A percentile compares a stretch with the other conserved stretches of the same genome.
phyloP scores from a whole-genome alignment of 495 filamentous ascomycete species.

The Trichocladium uniseriatum region DNA sequence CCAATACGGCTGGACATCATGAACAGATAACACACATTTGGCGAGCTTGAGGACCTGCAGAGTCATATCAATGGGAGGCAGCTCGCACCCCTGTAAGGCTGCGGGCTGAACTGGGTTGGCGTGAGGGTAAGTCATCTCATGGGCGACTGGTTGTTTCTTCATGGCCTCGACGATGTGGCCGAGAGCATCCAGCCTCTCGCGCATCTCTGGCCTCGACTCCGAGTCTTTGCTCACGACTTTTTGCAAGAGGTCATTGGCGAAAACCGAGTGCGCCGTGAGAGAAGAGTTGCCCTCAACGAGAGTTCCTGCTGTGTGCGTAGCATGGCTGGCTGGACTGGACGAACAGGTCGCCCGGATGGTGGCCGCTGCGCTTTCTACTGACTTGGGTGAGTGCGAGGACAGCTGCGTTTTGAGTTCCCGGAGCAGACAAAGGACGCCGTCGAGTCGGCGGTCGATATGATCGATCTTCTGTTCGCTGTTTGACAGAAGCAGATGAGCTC shows the following conservation, averaged over 20 bases:
- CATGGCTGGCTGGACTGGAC: neutral
- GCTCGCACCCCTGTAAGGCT: conserved; percentile 8
- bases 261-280: conserved; percentile 49
- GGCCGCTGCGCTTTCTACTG: neutral
- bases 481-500: too few species aligned
- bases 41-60: conserved; percentile 15
- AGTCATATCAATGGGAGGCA: conserved; percentile 16
- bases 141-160: conserved; percentile 15
- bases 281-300: conserved; percentile 48
- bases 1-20: neutral
- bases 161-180: conserved; percentile 43
- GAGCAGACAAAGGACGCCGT: conserved; percentile 44
- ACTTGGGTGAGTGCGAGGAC: conserved; percentile 2
- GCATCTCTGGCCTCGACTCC: conserved; percentile 41
- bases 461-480: conserved; percentile 58
- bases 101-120: neutral
- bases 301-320: neutral
- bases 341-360: neutral
- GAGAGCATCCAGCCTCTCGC: conserved; percentile 46
- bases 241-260: conserved; percentile 50
- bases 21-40: conserved; percentile 4
- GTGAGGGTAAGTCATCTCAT: conserved; percentile 19
- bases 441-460: conserved; percentile 51
- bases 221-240: conserved; percentile 41
- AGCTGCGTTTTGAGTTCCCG: conserved; percentile 21